Percentiles rank a stretch among this genome's conserved stretches.
phyloP scores from a whole-genome alignment of 768 basidiomycete species.

The Amanita fuliginea region DNA sequence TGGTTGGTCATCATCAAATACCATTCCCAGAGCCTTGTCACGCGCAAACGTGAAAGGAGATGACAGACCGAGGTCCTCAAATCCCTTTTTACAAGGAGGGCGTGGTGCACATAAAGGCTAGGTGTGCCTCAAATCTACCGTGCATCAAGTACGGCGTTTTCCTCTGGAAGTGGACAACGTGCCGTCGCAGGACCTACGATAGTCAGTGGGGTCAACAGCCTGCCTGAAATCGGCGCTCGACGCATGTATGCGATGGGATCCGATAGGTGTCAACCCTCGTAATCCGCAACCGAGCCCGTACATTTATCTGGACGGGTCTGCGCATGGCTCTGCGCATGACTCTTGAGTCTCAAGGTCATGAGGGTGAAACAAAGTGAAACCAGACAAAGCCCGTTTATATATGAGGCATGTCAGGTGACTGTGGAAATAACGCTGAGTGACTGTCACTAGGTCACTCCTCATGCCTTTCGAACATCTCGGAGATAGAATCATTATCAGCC shows the following conservation, averaged over 20 bases:
- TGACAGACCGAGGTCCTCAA: neutral
- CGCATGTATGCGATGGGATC: conserved; percentile 2
- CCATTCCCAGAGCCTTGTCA: neutral
- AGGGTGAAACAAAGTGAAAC: neutral
- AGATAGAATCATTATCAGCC: conserved; percentile 38
- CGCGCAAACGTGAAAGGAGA: neutral
- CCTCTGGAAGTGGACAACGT: neutral
- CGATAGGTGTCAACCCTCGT: conserved; percentile 4
- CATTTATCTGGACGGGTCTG: neutral
- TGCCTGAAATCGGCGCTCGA: neutral
- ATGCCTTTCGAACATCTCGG: conserved; percentile 49
- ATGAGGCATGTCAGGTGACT: neutral
- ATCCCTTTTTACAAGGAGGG: neutral
- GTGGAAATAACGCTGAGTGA: neutral
- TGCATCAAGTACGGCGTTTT: neutral
- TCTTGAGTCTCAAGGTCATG: neutral
- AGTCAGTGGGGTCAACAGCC: neutral
- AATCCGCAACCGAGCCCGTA: neutral
- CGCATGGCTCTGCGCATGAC: too few relatives aligned
- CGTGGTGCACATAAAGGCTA: neutral
- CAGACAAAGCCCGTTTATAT: neutral
- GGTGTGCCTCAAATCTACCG: neutral
- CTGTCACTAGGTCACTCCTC: too few relatives aligned
- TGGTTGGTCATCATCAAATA: too few relatives aligned
- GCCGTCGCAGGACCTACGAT: neutral